Percentiles rank a stretch among this genome's conserved stretches.
Evolutionary conservation across 2,329 filamentous ascomycete genomes (phyloP).

Genomic region (Rosellinia necatrix): DNA sequence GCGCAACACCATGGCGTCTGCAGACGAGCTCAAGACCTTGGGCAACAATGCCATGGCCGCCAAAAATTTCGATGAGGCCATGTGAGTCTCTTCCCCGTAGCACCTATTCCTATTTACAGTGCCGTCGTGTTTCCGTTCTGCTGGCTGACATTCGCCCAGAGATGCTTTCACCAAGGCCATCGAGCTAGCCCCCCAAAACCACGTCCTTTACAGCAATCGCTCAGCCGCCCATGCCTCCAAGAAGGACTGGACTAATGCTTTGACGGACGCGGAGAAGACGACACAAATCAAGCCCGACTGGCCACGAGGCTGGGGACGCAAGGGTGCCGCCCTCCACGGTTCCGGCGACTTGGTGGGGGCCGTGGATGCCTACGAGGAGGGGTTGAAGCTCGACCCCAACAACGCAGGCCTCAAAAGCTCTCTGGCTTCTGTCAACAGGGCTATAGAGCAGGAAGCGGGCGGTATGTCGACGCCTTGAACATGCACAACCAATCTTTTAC

Average conservation of each 20-base stretch:
- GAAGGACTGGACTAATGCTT: slow-evolving; percentile 81
- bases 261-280: slow-evolving; percentile 90
- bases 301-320: slow-evolving; percentile 94
- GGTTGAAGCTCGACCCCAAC: slow-evolving; percentile 87
- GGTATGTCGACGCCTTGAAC: slow-evolving; percentile 25
- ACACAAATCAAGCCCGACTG: slow-evolving; percentile 96
- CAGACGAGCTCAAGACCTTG: slow-evolving; percentile 88
- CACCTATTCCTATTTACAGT: not conserved
- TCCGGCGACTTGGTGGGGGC: slow-evolving; percentile 83
- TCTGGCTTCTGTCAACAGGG: slow-evolving; percentile 80
- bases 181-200: slow-evolving; percentile 82
- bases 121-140: slow-evolving; percentile 19
- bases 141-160: slow-evolving; percentile 52
- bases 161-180: slow-evolving; percentile 96
- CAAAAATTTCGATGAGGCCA: slow-evolving; percentile 94
- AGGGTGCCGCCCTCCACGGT: slow-evolving; percentile 89
- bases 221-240: slow-evolving; percentile 88
- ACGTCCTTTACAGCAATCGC: slow-evolving; percentile 97
- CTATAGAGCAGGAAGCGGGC: slow-evolving; percentile 81
- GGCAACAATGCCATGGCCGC: slow-evolving; percentile 98
- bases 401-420: slow-evolving; percentile 94
- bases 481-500: not conserved
- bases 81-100: slow-evolving; percentile 64
- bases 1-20: slow-evolving; percentile 57
- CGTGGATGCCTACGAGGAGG: slow-evolving; percentile 88